Evolutionary conservation across 176 grass and related monocot genomes (phyloP), one percentile per base, ranked within the genome.

Genomic region (Chloris gayana): DNA sequence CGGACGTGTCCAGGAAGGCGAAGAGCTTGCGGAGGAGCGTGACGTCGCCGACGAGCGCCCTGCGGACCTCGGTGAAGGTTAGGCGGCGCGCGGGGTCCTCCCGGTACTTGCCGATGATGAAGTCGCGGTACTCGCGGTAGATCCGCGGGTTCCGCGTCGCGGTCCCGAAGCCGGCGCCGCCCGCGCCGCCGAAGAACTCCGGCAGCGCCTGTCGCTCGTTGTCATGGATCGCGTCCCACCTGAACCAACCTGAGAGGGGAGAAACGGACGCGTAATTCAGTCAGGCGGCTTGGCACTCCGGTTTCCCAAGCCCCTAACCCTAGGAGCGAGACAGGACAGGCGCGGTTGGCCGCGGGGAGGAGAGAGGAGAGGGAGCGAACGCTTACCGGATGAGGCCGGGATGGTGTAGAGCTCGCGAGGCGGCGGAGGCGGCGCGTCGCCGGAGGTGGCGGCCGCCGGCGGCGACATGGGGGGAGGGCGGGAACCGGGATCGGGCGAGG

Each of bases 61-160:
- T 97, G 66, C 94, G 91, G 59, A 97, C 84, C 78, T 97, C 90
- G 33, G 93, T 93, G 79, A 97, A 97, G 14, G 88, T 97, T 67
- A 97, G 88, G 30, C 88, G 86, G 46, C 87, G 78, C 14, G 83
- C 64, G 9, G 96, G 86, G 67, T 99, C 90, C 83, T 95, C 92
- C 50, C 96, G 75, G 79, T 91, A 95, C 84, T 86, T 95, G 66
- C 64, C 91, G 67, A 99, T 95, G 85, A 95, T 88, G 76, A 91
- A 99, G 81, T 99, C 92, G 54, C 96, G 90, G 86, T 99, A 99
- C 78, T 99, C 96, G 80, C 91, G 89, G 82, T 99, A 95, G 71
- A 99, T 90, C 88, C 93, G 94, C 51, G 88, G 90, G 92, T 95
- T 99, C 81, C 93, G 82, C 47, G 88, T 89, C 13, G 85, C 85